A percentile compares a stretch with the other conserved stretches of the same genome.
phyloP scores from a whole-genome alignment of 1,139 yeast species.

The Blastobotrys raffinosifermentans region DNA sequence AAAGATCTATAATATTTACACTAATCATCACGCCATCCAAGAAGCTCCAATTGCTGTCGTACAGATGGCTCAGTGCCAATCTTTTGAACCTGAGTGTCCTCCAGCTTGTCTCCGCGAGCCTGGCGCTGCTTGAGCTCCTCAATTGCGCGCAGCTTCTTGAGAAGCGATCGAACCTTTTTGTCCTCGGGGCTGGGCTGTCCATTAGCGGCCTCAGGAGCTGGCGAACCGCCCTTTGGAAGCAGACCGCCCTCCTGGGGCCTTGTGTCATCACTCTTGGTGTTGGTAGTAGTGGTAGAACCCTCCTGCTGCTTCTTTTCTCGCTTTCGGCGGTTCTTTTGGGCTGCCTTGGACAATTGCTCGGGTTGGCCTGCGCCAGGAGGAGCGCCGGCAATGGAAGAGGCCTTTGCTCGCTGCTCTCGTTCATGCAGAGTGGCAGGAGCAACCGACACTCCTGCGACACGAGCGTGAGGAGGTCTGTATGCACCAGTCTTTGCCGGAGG shows the following conservation, averaged over 20 bases:
- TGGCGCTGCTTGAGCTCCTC: conserved; percentile 83
- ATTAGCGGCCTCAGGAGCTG: conserved; percentile 22
- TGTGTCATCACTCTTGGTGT: no score
- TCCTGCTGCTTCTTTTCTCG: conserved; percentile 58
- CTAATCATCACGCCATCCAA: conserved; percentile 56
- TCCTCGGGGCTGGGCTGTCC: conserved; percentile 52
- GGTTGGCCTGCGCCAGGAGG: conserved; percentile 30
- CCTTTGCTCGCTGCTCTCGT: conserved; percentile 5
- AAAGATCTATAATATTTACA: no score
- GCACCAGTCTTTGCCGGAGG: conserved; percentile 51
- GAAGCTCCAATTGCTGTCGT: conserved; percentile 58
- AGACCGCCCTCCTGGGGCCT: no score
- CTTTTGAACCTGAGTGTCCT: conserved; percentile 88
- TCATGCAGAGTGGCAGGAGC: conserved; percentile 28
- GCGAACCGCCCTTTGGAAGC: conserved; percentile 10
- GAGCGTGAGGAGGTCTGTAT: conserved; percentile 93
- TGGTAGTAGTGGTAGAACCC: conserved; percentile 21
- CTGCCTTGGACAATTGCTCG: conserved; percentile 46
- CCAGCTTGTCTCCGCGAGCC: conserved; percentile 76
- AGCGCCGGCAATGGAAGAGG: conserved; percentile 23
- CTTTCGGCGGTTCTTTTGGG: conserved; percentile 73
- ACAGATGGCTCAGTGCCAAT: conserved; percentile 81
- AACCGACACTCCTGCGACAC: conserved; percentile 35
- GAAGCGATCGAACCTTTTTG: conserved; percentile 81
- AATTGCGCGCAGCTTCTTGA: conserved; percentile 91